phyloP scores from a whole-genome alignment of 2,329 filamentous ascomycete genomes.

The Xylaria sp. region DNA sequence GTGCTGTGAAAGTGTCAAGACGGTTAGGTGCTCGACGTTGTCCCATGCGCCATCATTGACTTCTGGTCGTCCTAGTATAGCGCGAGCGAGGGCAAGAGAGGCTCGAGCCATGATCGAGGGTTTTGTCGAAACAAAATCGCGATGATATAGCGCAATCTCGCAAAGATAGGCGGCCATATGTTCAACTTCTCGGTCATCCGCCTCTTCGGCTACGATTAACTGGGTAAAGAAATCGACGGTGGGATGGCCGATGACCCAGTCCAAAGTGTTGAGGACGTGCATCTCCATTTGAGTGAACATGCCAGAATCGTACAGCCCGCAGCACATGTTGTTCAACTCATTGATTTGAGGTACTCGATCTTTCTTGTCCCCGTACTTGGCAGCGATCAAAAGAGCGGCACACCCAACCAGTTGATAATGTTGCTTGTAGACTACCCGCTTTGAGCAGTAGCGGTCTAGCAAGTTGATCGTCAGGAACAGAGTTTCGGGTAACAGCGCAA shows the following conservation, averaged over 20 bases:
- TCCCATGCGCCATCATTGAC: constrained; percentile 79
- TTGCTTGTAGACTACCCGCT: constrained; percentile 96
- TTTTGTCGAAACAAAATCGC: constrained; percentile 92
- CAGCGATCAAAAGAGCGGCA: constrained; percentile 91
- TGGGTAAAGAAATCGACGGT: constrained; percentile 95
- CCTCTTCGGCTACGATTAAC: constrained; percentile 80
- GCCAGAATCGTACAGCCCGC: constrained; percentile 95
- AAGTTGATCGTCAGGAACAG: constrained; percentile 96
- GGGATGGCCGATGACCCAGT: constrained; percentile 95
- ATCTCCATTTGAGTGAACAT: constrained; percentile 99
- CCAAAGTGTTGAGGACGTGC: constrained; percentile 96
- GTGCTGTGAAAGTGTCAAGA: constrained; percentile 64
- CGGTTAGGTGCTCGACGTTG: constrained; percentile 70
- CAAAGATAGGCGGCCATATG: constrained; percentile 94
- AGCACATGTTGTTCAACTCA: constrained; percentile 99
- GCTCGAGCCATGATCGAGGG: constrained; percentile 90
- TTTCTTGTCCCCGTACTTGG: constrained; percentile 99
- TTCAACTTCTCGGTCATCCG: constrained; percentile 83
- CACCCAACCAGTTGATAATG: constrained; percentile 98
- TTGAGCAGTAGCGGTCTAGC: constrained; percentile 96
- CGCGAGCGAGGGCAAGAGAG: constrained; percentile 83
- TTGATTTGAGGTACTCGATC: constrained; percentile 97
- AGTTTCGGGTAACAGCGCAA: constrained; percentile 91
- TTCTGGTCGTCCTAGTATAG: constrained; percentile 82
- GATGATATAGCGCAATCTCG: constrained; percentile 94